phyloP scores from a whole-genome alignment of 805 yeast species.

The Ogataea trehaloabstinens region DNA sequence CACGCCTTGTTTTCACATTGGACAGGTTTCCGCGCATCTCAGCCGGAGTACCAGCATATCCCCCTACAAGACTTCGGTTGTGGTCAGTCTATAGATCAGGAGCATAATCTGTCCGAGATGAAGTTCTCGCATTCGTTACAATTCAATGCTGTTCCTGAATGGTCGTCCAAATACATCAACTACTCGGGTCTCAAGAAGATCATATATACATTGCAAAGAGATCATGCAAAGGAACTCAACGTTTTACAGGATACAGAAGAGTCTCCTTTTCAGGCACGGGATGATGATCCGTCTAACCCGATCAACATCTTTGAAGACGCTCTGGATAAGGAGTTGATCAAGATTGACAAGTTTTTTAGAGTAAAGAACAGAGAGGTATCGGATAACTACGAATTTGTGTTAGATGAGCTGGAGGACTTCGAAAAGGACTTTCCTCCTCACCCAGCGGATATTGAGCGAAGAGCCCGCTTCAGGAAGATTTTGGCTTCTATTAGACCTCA shows the following conservation, averaged over 20 bases:
- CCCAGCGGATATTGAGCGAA: constrained; percentile 13
- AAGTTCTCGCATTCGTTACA: constrained; percentile 93
- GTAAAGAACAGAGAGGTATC: constrained; percentile 61
- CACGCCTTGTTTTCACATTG: neutral
- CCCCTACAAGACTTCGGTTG: constrained; percentile 20
- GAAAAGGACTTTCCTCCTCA: constrained; percentile 37
- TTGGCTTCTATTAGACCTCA: constrained; percentile 13
- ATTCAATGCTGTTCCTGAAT: constrained; percentile 97
- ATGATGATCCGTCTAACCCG: constrained; percentile 42
- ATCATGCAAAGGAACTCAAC: constrained; percentile 34
- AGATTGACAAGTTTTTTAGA: constrained; percentile 73
- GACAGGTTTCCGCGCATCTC: neutral
- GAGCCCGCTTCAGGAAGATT: constrained; percentile 15
- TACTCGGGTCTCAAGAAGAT: constrained; percentile 84
- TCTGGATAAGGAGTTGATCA: constrained; percentile 70
- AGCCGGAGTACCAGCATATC: constrained; percentile 10
- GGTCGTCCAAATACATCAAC: constrained; percentile 91
- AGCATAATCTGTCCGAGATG: constrained; percentile 57
- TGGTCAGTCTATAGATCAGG: neutral
- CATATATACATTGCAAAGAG: constrained; percentile 79
- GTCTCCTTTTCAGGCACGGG: constrained; percentile 31
- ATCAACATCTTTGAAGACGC: constrained; percentile 63
- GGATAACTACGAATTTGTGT: constrained; percentile 52
- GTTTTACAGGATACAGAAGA: constrained; percentile 23
- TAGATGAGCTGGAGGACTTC: constrained; percentile 62